Percentiles rank a stretch among this genome's conserved stretches.
Evolutionary conservation across 1,139 yeast species (phyloP).

Genomic region (Spathaspora sp.): DNA sequence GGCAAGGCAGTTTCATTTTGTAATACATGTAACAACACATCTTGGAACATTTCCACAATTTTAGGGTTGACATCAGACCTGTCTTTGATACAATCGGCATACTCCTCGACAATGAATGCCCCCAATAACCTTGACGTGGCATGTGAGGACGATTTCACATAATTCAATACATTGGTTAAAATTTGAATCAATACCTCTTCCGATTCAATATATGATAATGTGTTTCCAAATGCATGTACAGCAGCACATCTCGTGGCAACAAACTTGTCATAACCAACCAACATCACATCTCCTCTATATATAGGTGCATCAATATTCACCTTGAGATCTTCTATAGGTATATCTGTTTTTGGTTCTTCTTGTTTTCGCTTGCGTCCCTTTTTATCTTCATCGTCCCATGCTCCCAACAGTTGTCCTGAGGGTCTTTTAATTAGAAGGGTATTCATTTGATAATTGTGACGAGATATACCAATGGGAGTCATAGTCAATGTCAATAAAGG

Average conservation of each 20-base stretch:
- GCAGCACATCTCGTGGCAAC: constrained; percentile 76
- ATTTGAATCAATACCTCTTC: constrained; percentile 35
- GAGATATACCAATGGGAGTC: constrained; percentile 94
- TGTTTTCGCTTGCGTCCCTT: constrained; percentile 38
- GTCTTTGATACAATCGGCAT: constrained; percentile 44
- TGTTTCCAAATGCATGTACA: constrained; percentile 72
- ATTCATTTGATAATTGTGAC: constrained; percentile 86
- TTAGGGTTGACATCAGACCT: constrained; percentile 15
- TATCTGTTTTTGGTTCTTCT: constrained; percentile 30
- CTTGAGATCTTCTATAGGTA: constrained; percentile 58
- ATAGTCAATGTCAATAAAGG: constrained; percentile 70
- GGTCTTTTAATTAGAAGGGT: constrained; percentile 73
- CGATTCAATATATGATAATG: constrained; percentile 56
- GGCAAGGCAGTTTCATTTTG: constrained; percentile 41
- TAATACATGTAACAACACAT: constrained; percentile 36
- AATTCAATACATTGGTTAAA: constrained; percentile 37
- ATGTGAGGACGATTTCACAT: constrained; percentile 54
- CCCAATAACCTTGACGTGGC: constrained; percentile 79
- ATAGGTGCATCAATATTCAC: constrained; percentile 94
- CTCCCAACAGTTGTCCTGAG: constrained; percentile 58
- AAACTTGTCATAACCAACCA: constrained; percentile 76
- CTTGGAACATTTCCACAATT: constrained; percentile 22
- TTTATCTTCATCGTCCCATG: constrained; percentile 19
- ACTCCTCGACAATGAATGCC: constrained; percentile 72
- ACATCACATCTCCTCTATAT: constrained; percentile 84